phyloP scores from a whole-genome alignment of 2,329 filamentous ascomycete genomes.

The Aspergillus novoparasiticus region DNA sequence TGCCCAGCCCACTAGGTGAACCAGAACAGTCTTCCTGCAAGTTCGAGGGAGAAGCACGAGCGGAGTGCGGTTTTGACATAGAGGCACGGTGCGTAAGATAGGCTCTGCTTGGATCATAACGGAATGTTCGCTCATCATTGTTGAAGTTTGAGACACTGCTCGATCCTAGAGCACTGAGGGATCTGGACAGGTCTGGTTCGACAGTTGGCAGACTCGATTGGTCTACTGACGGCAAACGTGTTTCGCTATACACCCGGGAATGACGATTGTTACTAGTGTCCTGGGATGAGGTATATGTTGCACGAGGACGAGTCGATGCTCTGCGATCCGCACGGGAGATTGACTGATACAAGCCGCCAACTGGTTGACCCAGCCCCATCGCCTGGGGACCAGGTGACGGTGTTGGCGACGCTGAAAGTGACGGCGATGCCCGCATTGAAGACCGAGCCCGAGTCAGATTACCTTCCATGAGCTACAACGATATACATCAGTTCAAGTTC shows the following conservation, averaged over 20 bases:
- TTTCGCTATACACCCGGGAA: conserved; percentile 64
- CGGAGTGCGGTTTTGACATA: conserved; percentile 43
- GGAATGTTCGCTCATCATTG: conserved; percentile 37
- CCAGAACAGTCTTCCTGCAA: conserved; percentile 21
- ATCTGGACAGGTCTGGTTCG: conserved; percentile 55
- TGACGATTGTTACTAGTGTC: conserved; percentile 52
- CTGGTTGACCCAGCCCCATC: conserved; percentile 42
- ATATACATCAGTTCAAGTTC: conserved; percentile 18
- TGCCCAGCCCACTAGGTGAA: conserved; percentile 30
- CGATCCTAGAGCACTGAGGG: conserved; percentile 61
- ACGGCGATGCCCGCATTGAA: conserved; percentile 60
- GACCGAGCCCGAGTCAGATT: conserved; percentile 79
- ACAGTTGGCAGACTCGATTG: conserved; percentile 28
- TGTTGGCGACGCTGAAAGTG: conserved; percentile 52
- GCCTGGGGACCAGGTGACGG: conserved; percentile 30
- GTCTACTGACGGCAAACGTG: conserved; percentile 51
- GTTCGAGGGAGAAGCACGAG: conserved; percentile 7
- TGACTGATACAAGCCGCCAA: conserved; percentile 45
- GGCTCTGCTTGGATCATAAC: conserved; percentile 32
- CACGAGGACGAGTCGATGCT: conserved; percentile 50
- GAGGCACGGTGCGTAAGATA: conserved; percentile 38
- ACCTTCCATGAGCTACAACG: conserved; percentile 80
- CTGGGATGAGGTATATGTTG: conserved; percentile 36
- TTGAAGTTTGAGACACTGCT: conserved; percentile 34
- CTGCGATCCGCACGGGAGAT: conserved; percentile 43